These are phyloP conservation scores for Rhodosporidiobolus odoratus DNA, from an alignment of 768 basidiomycete species.

Conservation along the genomic window DNA sequence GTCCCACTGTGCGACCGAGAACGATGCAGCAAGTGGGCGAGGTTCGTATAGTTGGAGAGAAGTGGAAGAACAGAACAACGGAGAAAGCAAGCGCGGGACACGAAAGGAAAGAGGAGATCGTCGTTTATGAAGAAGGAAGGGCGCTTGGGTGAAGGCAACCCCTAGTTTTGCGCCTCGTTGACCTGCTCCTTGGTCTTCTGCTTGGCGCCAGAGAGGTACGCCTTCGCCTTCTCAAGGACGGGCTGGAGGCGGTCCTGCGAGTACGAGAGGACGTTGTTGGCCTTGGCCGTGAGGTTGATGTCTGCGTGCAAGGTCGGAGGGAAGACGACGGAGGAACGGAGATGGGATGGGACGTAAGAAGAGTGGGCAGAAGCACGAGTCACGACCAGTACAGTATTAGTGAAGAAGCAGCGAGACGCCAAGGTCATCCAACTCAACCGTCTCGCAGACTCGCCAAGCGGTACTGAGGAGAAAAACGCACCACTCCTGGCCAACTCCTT, in stretches of 20 bases:
- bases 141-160: neutral
- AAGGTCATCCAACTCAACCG: no score
- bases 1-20: no score
- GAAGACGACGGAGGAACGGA: no score
- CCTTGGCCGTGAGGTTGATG: conserved; percentile 15
- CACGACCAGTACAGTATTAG: neutral
- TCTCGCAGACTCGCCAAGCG: no score
- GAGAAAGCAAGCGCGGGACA: neutral
- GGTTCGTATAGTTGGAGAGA: neutral
- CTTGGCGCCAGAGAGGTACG: conserved; percentile 11
- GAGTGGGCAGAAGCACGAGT: neutral
- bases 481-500: conserved; percentile 12
- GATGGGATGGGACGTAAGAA: no score
- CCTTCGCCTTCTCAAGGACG: conserved; percentile 16
- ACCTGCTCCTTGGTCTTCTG: conserved; percentile 6
- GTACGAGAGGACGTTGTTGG: conserved; percentile 17
- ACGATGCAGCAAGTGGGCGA: no score
- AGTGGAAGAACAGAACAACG: neutral
- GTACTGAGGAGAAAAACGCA: neutral
- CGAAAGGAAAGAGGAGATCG: neutral
- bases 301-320: conserved; percentile 6
- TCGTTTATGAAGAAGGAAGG: neutral
- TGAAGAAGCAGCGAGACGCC: neutral
- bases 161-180: conserved; percentile 2
- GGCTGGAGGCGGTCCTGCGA: conserved; percentile 28